Evolutionary conservation across 192 early-diverging fungal species (phyloP), one percentile per base, ranked within the genome.

Genomic region (Backusella macrospora): DNA sequence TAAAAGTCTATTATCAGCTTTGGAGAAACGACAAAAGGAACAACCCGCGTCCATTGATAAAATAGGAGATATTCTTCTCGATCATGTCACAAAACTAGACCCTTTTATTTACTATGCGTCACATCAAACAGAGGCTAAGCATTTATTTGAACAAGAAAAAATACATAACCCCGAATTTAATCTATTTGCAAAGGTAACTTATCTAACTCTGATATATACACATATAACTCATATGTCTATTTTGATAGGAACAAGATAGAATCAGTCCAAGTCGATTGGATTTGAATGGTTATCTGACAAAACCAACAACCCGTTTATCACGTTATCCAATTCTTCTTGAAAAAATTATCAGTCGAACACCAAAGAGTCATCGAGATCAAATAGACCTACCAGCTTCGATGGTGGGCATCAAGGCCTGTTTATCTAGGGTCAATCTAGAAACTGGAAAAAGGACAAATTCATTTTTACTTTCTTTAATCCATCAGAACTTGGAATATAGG

Each of bases 391-490:
- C 90, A 23, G 76, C 88, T 70, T 92, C 88, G 16, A 80, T 94
- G 9, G 78, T 67, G 18, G 85, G 85, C 18, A 89, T 97, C 70
- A 88, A 89, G 76, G 86, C 84, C 29, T 87, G 95, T 77, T 83
- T 97, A 55, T 77, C 80, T 48, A 86, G 85, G 26, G 93, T 98
- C 79, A 96, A 98, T 78, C 69, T 80, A 23, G 95, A 94, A 76
- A 89, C 94, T 3, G 97, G 97, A 16, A 90, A 90, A 76, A 90
- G 94, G 14, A 91, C 95, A 79, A 96, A 96, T 80, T 78, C 84
- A 16, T 87, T 97, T 76, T 90, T 93, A 74, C 80, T 98, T 62
- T 80, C 84, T 72, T 88, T 87, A 71, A 83, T 98, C 34, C 85
- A 93, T 70, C 84, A 92, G 4, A 49, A 78, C 55, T 43, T 78